Base-by-base conservation (phyloP, 192 early-diverging fungal species). In the Coemansia asiatica region DNA sequence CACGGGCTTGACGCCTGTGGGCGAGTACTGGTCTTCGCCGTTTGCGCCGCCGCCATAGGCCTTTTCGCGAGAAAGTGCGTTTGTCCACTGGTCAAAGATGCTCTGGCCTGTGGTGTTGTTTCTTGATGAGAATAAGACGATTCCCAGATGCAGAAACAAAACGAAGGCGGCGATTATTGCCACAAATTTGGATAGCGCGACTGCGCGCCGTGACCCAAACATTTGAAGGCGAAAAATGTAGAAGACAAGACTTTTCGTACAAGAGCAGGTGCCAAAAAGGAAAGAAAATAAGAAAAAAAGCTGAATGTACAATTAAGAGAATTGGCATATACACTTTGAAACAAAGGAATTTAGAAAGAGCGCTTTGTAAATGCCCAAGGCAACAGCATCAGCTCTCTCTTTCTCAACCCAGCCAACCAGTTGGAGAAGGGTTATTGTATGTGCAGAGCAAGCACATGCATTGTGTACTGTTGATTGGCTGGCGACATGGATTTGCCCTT, bases 141-240 rank as follows among this genome's bases (percentile, higher is more conserved):
- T 47, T 23, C 72, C 72, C 50, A 75, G 56, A 25, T 80, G 77
- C 60, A 80, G 12, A 35, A 75, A 38, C 10, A 80, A 61, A 13
- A 29, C 77, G 22, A 75, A 54, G 18, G 70, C 72, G 5, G 58
- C 66, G 48, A 80, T 16, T 36, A 80, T 53, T 47, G 72, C 69
- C 18, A 71, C 8, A 48, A 80, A 66, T 60, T 80, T 80, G 51
- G 60, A 51, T 3, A 65, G 31, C 21, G 69, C 72, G 1, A 80
- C 40, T 0, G 59, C 10, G 1, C 77, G 68, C 38, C 72, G 68
- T 16, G 77, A 80, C 46, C 35, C 55, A 21, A 79, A 26, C 76
- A 74, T 79, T 56, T 55, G 25, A 44, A 19, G n/a, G n/a, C 23
- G 40, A 16, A 9, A 18, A 28, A 16, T 9, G 13, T n/a, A 36